Base-by-base conservation (phyloP, 106 monocot genomes). In the Dioscorea dumetorum region DNA sequence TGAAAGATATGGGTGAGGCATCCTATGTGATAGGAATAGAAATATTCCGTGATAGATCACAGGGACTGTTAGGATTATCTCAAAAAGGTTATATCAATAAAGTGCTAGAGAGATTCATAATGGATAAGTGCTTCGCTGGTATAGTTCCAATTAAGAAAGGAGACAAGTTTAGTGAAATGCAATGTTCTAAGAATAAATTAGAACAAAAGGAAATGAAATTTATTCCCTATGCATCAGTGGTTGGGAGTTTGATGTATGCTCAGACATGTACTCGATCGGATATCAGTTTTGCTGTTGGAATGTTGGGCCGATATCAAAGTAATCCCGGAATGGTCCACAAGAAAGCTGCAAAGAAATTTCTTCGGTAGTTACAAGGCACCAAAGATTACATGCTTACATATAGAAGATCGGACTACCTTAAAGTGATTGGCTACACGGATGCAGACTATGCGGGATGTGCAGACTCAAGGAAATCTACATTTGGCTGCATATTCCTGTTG, bases 1-100 rank as follows among this genome's bases (percentile, higher is more conserved):
- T 66, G 50, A 66, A 66, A 66, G 50, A 66, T 66, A 48, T 66
- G 66, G 49, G 19, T 21, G 66, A 66, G 49, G 49, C 48, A 49
- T 21, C 8, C 7, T 66, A 66, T 20, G 66, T 49, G 13, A 48
- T 66, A 17, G 49, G 49, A 41, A 66, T 66, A 49, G 22, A 66
- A 21, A 66, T 66, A 5, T 49, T 49, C 13, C 5, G 48, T 11
- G 66, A 66, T n/a, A 49, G 66, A 66, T 50, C 6, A 50, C 4
- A 24, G 19, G 17, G 66, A 49, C 20, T n/a, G n/a, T n/a, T n/a
- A n/a, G n/a, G n/a, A n/a, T 66, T 62, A 24, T 62, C 62, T 24
- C 62, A 62, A 14, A 16, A 28, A 28, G 20, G 11, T 8, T 62
- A 62, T 28, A 62, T 62, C 24, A 14, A 22, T 28, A 62, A 62